Evolutionary conservation across 169 alveolate species (phyloP), one percentile per base, ranked within the genome.

Genomic region (Plasmodium malariae): DNA sequence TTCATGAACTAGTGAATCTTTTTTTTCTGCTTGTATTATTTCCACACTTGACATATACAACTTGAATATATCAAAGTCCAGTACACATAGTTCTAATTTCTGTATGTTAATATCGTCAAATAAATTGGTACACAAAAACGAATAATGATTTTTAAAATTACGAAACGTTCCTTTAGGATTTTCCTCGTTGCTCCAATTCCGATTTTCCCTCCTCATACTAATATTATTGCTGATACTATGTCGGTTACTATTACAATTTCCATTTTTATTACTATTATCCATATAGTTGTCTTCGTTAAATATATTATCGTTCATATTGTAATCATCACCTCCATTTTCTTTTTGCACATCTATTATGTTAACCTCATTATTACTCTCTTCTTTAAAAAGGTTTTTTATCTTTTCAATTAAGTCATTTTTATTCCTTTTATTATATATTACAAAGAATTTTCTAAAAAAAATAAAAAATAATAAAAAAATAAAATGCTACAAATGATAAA

Each of bases 341-440:
- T 45, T 40, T 24, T 74, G 69, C 45, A 78, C 24, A 37, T 78
- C 78, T 78, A 78, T 48, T 40, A 78, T 78, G 48, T 78, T 78
- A n/a, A 78, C 73, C 21, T 78, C 89, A n/a, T n/a, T n/a, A 26
- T 62, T 78, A 17, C 70, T 78, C 54, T 78, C 89, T 24, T 78
- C 89, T 57, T 78, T 78, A 36, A 78, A 63, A 12, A 26, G 32
- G 40, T 60, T 78, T 36, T 78, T 60, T 54, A 78, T 69, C 37
- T 19, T 78, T 43, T 63, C 89, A 36, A 78, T 63, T 11, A 78
- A 43, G 48, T 78, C 73, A 28, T 28, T 69, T 57, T 62, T 78
- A 40, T 69, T 78, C 51, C 89, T 32, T 63, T 63, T 78, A 49
- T 78, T 69, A 24, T 78, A 78, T 26, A 78, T 65, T 19, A 78